Base-by-base conservation (phyloP, 2,329 filamentous ascomycete species). In the Alternaria ethzedia region DNA sequence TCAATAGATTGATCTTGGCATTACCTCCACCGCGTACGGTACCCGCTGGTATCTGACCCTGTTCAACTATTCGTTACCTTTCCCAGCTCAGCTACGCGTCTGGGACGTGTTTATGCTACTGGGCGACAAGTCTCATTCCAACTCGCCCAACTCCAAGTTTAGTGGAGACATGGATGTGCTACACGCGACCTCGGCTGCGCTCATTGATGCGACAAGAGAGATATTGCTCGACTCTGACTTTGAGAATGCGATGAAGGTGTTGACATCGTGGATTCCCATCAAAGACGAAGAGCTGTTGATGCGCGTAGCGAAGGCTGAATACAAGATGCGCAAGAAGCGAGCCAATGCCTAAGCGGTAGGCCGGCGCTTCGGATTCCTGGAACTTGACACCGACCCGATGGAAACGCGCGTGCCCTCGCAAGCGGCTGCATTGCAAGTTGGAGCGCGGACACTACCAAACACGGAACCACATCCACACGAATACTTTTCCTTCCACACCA, bases 51-150 rank as follows among this genome's bases (percentile, higher is more conserved):
- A 99, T 78, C 86, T 99, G 55, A 99, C 96, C 2, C 85, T 99
- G 9, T 99, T 99, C 86, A 98, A 98, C 81, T 91, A 98, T 75
- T 96, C 93, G 15, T 92, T 99, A 55, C 96, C 96, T 0, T 99
- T 98, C 74, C 87, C 93, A 0, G 94, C 95, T 4, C 96, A 98
- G 80, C 89, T 99, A 36, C 91, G 96, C 52, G 91, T 99, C 15
- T 99, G 96, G 96, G 96, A 99, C 76, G 92, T 97, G 2, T 98
- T 98, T 81, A 93, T 99, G 87, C 88, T 99, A 13, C 87, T 98
- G 12, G 96, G 95, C 50, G 93, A 95, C 70, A 85, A 86, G 10
- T 78, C 73, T 7, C 72, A 89, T n/a, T 83, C 86, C 26, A 75
- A 70, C 21, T 69, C 78, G 64, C 65, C 72, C 60, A 63, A 73